Evolutionary conservation across 371 early-diverging fungal genomes (phyloP), one percentile per base, ranked within the genome.

Genomic region (Mucor irregularis): DNA sequence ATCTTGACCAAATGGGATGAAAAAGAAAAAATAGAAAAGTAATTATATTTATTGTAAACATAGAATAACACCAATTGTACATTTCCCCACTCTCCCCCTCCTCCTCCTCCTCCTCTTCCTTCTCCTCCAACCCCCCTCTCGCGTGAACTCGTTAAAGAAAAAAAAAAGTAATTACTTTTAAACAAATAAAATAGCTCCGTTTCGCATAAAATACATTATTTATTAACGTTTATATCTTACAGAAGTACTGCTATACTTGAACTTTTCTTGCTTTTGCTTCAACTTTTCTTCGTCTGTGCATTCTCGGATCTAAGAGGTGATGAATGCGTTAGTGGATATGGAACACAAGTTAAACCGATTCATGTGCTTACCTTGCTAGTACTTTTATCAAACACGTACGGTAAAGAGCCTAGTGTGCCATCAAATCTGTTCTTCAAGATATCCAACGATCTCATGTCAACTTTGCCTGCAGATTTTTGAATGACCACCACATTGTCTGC

Each of bases 401-500:
- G 76, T 16, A 89, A 73, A 26, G 75, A 66, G 5, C 89, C 90
- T 16, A 87, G 59, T 5, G 88, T 86, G 35, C 90, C 90, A 64
- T 90, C 89, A 62, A 79, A 90, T 54, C 90, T 76, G 51, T 90
- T 90, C 64, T 90, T 90, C 34, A 81, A 81, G 26, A 90, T 74
- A 49, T 90, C 90, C 13, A 90, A 46, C 21, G 69, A 80, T 38
- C 87, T 69, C 14, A 59, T 30, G 24, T 62, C 33, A 4, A 33
- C 48, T 21, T 53, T 52, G 4, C 42, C 42, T 21, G 22, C 13
- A 13, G 52, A 8, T 35, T 71, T 78, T 57, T 91, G 91, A 40
- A 91, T 58, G 11, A 90, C 83, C 7, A 90, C 72, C 0, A 91
- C 91, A 69, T 90, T 90, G 56, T 91, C 91, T 10, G 91, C 90